Conservation (phyloP, 768 basidiomycete species). For the Megacollybia marginata region DNA sequence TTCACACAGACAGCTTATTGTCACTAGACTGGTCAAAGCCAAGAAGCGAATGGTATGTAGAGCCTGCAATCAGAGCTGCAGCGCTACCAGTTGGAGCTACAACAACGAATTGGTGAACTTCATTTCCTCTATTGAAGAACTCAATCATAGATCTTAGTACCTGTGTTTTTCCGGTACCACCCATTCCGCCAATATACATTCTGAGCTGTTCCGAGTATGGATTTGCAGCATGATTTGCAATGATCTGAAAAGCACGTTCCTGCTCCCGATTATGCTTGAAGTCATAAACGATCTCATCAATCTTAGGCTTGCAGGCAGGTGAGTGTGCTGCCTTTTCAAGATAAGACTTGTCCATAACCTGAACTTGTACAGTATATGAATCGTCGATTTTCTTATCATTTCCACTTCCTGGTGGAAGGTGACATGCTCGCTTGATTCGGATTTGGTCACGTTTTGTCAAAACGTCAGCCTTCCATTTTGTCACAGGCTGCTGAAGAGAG, state of each 20-base stretch:
- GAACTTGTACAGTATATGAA: conserved; percentile 10
- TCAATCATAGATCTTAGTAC: not conserved
- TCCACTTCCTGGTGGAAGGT: not conserved
- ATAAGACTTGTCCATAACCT: conserved; percentile 16
- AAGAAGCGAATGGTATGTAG: conserved; percentile 18
- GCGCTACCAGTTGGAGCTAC: conserved; percentile 17
- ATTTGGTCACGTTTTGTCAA: conserved; percentile 3
- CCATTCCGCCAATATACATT: conserved; percentile 27
- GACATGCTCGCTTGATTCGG: conserved; percentile 4
- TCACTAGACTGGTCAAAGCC: conserved; percentile 8
- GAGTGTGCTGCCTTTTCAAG: conserved; percentile 5
- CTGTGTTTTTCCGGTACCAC: conserved; percentile 6
- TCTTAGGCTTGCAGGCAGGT: not conserved
- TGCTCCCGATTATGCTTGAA: conserved; percentile 22
- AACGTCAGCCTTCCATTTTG: conserved; percentile 7
- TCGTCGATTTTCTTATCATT: not conserved
- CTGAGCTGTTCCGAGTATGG: conserved; percentile 12
- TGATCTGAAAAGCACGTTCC: conserved; percentile 20
- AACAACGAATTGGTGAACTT: conserved; percentile 7
- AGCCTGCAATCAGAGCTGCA: conserved; percentile 14
- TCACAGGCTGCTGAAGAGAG: conserved; percentile 2
- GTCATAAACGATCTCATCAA: conserved; percentile 3
- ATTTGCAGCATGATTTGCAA: conserved; percentile 17
- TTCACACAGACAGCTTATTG: not conserved
- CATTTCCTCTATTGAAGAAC: conserved; percentile 4